These are phyloP conservation scores for Cercospora zeina DNA, from an alignment of 2,329 filamentous ascomycete genomes.

Conservation along the genomic window DNA sequence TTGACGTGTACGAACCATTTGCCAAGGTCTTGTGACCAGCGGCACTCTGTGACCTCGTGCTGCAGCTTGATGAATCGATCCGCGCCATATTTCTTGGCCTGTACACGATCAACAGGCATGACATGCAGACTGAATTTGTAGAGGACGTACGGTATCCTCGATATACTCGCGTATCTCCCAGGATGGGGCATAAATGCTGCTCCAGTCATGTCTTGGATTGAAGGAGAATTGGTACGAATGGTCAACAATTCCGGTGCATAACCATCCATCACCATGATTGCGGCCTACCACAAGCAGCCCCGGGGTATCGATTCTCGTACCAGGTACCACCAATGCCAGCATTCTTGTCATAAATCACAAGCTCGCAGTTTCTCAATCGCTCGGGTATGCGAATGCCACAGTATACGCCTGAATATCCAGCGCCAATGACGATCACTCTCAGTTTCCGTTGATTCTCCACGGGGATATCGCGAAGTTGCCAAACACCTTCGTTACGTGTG, in stretches of 20 bases:
- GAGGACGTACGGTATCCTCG: constrained; percentile 11
- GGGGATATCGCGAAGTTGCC: constrained; percentile 42
- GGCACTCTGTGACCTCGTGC: constrained; percentile 23
- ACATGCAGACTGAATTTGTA: neutral
- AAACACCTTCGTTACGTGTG: constrained; percentile 20
- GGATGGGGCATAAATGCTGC: constrained; percentile 46
- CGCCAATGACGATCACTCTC: constrained; percentile 49
- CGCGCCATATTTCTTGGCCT: constrained; percentile 26
- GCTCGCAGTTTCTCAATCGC: constrained; percentile 42
- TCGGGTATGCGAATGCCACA: constrained; percentile 49
- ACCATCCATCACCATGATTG: neutral
- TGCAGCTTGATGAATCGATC: constrained; percentile 38
- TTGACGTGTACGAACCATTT: constrained; percentile 26
- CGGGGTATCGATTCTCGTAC: constrained; percentile 48
- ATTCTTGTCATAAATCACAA: constrained; percentile 50
- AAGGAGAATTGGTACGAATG: constrained; percentile 50
- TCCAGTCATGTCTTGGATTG: constrained; percentile 47
- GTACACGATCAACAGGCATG: neutral
- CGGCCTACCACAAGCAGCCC: constrained; percentile 43
- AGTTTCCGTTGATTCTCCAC: constrained; percentile 48
- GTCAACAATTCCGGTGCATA: neutral
- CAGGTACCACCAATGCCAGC: constrained; percentile 40
- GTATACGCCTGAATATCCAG: constrained; percentile 49
- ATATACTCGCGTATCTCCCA: constrained; percentile 29
- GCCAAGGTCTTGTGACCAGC: constrained; percentile 24